These are phyloP conservation scores for Articulospora tetracladia DNA, from an alignment of 495 filamentous ascomycete genomes.

Conservation along the genomic window DNA sequence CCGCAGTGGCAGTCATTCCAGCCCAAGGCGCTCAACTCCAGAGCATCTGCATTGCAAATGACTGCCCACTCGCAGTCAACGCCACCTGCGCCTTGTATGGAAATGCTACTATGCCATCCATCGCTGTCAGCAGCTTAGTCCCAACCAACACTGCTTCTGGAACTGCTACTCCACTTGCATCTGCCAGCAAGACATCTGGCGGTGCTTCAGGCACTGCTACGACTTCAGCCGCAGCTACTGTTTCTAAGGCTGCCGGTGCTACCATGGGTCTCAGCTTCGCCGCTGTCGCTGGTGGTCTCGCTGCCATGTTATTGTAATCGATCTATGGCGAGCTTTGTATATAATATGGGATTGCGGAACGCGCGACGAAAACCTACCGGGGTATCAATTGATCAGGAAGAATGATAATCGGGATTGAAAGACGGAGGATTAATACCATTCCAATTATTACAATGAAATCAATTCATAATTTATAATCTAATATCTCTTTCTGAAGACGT, in stretches of 20 bases:
- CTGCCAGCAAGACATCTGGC: not conserved
- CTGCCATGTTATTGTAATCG: constrained; percentile 23
- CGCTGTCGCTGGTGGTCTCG: constrained; percentile 21
- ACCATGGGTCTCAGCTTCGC: constrained; percentile 20
- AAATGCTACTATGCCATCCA: constrained; percentile 12
- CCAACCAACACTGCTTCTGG: constrained; percentile 8
- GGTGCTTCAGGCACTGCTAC: not conserved
- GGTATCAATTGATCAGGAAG: no score
- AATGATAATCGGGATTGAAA: no score
- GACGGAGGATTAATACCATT: no score
- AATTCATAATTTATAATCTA: no score
- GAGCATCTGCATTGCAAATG: constrained; percentile 36
- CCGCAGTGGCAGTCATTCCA: constrained; percentile 27
- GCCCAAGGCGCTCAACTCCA: constrained; percentile 38
- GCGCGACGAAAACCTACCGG: not conserved
- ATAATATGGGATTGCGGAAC: not conserved
- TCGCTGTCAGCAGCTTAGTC: constrained; percentile 2
- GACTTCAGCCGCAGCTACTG: constrained; percentile 6
- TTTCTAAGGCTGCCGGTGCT: constrained; percentile 7
- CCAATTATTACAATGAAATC: no score
- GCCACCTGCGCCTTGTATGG: constrained; percentile 27
- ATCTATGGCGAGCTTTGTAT: not conserved
- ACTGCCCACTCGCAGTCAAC: constrained; percentile 32
- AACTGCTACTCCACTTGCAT: not conserved
- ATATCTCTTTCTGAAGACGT: no score